Evolutionary conservation across 352 stramenopile species (phyloP), one percentile per base, ranked within the genome.

Genomic region (Pythium vanterpoolii): DNA sequence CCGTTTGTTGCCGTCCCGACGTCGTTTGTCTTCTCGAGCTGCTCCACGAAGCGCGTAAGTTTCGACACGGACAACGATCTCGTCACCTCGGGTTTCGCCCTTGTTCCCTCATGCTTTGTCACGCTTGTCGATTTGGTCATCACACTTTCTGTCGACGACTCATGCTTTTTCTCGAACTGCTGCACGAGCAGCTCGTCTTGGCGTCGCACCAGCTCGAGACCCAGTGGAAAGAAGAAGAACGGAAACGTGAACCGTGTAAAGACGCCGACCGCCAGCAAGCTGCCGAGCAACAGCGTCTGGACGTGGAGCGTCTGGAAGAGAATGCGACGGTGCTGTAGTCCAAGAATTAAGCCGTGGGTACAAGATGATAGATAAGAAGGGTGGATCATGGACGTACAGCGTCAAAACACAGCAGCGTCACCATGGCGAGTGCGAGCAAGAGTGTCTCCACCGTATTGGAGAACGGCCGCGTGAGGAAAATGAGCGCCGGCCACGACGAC

Each of bases 191-290:
- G 52, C 1, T 56, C 56, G 50, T 92, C 79, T 50, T 90, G 80
- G 6, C 72, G 69, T 13, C 71, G 73, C 8, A 86, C 73, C 11
- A 93, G 72, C 44, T 90, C 75, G 31, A 93, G 7, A 5, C 79
- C 82, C 36, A 93, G 43, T 0, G 84, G 81, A 33, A 90, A 71
- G 68, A 91, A 93, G 69, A 94, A 96, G 45, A 87, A 66, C 14
- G 75, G 64, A 60, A 95, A 96, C 9, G 84, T 93, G 68, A 96
- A 91, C 19, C 86, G 71, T 26, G 77, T 87, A 63, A 94, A 96
- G 47, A 90, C 74, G 28, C 80, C 87, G 7, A 89, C 2, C 0
- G 80, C 83, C 21, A 90, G 61, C n/a, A 90, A 64, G 56, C 60
- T 71, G 3, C 85, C 85, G n/a, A 95, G 71, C 2, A 78, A 6